These are phyloP conservation scores for Millerago galiae DNA, from an alignment of 805 yeast species.

Conservation along the genomic window DNA sequence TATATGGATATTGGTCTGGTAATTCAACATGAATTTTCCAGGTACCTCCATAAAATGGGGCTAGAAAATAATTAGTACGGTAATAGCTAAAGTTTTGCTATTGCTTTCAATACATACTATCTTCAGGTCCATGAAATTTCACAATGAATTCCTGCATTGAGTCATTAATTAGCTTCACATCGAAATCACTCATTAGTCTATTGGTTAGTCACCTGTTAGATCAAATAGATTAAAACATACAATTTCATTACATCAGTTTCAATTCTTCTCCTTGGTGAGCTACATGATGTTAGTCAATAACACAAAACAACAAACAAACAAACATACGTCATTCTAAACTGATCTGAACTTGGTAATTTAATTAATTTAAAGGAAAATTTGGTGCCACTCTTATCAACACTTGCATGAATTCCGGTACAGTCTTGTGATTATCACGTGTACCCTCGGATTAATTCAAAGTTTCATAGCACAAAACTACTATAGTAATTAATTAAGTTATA, in stretches of 20 bases:
- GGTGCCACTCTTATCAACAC: not conserved
- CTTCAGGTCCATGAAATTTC: slow-evolving; percentile 78
- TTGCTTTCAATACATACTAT: slow-evolving; percentile 40
- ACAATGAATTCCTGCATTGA: slow-evolving; percentile 83
- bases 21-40: slow-evolving; percentile 92
- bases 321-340: slow-evolving; percentile 3
- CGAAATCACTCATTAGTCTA: slow-evolving; percentile 84
- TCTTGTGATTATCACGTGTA: not conserved
- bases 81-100: too few relatives aligned
- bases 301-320: too few relatives aligned
- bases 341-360: not conserved
- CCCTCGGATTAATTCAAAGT: too few relatives aligned
- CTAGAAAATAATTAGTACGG: slow-evolving; percentile 15
- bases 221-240: slow-evolving; percentile 35
- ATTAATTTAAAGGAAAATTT: not conserved
- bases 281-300: not conserved
- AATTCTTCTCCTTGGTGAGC: slow-evolving; percentile 41
- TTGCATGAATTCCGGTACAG: not conserved
- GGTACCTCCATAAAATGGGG: slow-evolving; percentile 84
- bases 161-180: slow-evolving; percentile 77
- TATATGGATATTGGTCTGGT: slow-evolving; percentile 93
- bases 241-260: slow-evolving; percentile 96
- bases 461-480: too few relatives aligned
- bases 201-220: not conserved
- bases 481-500: too few relatives aligned